These are phyloP conservation scores for Cercospora citrullina DNA, from an alignment of 2,329 filamentous ascomycete genomes.

Conservation along the genomic window DNA sequence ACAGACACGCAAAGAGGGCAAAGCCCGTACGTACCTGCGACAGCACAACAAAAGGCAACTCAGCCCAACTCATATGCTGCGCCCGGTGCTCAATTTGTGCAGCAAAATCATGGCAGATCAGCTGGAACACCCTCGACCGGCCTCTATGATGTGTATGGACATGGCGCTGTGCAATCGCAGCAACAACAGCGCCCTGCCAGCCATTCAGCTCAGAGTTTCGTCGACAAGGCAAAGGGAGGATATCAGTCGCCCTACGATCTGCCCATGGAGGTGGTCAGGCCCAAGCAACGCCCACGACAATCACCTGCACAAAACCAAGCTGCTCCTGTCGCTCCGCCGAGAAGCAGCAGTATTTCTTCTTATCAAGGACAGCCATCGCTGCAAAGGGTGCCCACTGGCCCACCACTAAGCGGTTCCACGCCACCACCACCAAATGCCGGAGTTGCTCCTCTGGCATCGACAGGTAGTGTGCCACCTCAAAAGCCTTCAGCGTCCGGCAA, in stretches of 20 bases:
- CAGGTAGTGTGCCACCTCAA: conserved; percentile 10
- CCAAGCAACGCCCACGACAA: conserved; percentile 53
- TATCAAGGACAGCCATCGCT: conserved; percentile 14
- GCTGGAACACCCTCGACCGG: conserved; percentile 39
- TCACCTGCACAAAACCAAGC: conserved; percentile 27
- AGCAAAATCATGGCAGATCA: conserved; percentile 32
- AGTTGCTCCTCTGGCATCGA: conserved; percentile 21
- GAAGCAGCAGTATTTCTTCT: conserved; percentile 57
- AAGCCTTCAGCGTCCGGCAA: conserved; percentile 33
- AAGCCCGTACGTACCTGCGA: conserved; percentile 23
- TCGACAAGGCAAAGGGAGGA: conserved; percentile 83
- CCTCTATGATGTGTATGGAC: conserved; percentile 37
- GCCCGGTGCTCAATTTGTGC: conserved; percentile 23
- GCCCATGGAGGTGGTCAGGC: conserved; percentile 81
- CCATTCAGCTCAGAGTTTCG: conserved; percentile 70
- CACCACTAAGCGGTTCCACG: conserved; percentile 32
- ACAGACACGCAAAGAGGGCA: conserved; percentile 11
- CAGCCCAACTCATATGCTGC: conserved; percentile 28
- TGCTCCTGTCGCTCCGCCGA: conserved; percentile 52
- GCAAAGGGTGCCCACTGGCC: conserved; percentile 15
- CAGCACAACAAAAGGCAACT: conserved; percentile 12
- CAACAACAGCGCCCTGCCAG: conserved; percentile 52
- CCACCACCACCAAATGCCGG: conserved; percentile 44
- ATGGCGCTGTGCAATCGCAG: conserved; percentile 24
- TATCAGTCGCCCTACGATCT: conserved; percentile 95